Conservation (phyloP, 805 yeast species). For the Wickerhamomyces subpelliculosus region DNA sequence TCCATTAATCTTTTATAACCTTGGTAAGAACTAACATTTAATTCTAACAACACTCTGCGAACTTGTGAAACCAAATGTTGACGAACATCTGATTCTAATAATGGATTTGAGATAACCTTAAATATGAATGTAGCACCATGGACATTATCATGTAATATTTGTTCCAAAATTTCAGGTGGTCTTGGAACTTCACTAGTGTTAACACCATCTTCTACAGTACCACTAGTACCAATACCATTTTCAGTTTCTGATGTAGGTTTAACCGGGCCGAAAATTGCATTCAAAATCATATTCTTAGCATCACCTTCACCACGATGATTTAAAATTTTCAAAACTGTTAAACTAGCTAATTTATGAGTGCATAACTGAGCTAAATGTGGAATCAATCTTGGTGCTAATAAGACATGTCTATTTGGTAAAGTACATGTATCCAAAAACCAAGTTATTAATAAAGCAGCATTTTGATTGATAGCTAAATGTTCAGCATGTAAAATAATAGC, state of each 20-base stretch:
- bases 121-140: constrained; percentile 75
- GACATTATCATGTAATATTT: constrained; percentile 55
- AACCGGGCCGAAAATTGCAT: constrained; percentile 68
- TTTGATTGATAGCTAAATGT: constrained; percentile 72
- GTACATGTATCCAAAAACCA: constrained; percentile 90
- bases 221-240: too few species aligned
- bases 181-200: constrained; percentile 20
- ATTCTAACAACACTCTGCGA: constrained; percentile 52
- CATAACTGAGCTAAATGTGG: constrained; percentile 60
- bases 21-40: constrained; percentile 50
- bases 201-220: constrained; percentile 21
- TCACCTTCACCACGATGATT: constrained; percentile 58
- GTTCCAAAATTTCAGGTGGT: constrained; percentile 44
- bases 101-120: constrained; percentile 71
- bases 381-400: constrained; percentile 55
- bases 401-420: constrained; percentile 54
- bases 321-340: constrained; percentile 73
- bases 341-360: constrained; percentile 76
- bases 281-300: constrained; percentile 57
- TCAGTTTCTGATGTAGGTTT: too few species aligned
- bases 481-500: constrained; percentile 74
- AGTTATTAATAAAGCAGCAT: constrained; percentile 83
- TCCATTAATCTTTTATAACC: constrained; percentile 84
- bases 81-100: constrained; percentile 49
- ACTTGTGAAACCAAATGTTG: constrained; percentile 55